Conservation (phyloP, 2,329 filamentous ascomycete species). For the Dactylellina leptospora region DNA sequence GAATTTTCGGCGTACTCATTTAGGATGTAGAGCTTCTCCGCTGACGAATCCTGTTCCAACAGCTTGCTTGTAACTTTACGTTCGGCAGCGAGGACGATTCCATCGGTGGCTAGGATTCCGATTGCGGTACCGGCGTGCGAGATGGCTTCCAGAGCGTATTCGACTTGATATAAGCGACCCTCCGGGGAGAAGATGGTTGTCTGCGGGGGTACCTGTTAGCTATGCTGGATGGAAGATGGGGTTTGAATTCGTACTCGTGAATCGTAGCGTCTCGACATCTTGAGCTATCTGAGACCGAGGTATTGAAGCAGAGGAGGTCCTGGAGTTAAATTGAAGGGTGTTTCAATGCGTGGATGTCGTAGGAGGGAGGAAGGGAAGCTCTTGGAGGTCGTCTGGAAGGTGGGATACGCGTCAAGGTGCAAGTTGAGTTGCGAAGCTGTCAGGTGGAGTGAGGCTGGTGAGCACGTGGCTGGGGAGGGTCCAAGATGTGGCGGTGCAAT, state of each 20-base stretch:
- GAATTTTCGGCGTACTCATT: conserved; percentile 78
- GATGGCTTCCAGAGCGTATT: conserved; percentile 98
- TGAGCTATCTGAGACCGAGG: conserved; percentile 5
- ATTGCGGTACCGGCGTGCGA: conserved; percentile 97
- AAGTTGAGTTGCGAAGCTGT: conserved; percentile 52
- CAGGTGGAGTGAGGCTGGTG: conserved; percentile 52
- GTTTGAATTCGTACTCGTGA: conserved; percentile 73
- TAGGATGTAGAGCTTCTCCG: conserved; percentile 99
- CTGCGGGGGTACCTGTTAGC: conserved; percentile 63
- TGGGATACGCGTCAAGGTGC: conserved; percentile 52
- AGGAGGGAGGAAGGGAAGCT: conserved; percentile 24
- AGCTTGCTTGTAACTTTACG: conserved; percentile 99
- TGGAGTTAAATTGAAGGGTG: conserved; percentile 13
- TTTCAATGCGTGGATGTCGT: conserved; percentile 42
- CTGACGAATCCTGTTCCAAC: conserved; percentile 98
- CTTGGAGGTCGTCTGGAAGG: conserved; percentile 26
- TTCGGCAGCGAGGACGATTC: conserved; percentile 96
- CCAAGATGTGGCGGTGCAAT: conserved; percentile 27
- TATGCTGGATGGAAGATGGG: conserved; percentile 26
- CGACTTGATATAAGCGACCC: conserved; percentile 97
- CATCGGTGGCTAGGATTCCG: conserved; percentile 96
- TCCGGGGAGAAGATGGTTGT: conserved; percentile 99
- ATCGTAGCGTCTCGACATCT: conserved; percentile 97
- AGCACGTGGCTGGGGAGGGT: conserved; percentile 31
- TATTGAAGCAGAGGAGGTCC: background rate